These are phyloP conservation scores for Calonectria hongkongensis DNA, from an alignment of 2,329 filamentous ascomycete genomes.

Conservation along the genomic window DNA sequence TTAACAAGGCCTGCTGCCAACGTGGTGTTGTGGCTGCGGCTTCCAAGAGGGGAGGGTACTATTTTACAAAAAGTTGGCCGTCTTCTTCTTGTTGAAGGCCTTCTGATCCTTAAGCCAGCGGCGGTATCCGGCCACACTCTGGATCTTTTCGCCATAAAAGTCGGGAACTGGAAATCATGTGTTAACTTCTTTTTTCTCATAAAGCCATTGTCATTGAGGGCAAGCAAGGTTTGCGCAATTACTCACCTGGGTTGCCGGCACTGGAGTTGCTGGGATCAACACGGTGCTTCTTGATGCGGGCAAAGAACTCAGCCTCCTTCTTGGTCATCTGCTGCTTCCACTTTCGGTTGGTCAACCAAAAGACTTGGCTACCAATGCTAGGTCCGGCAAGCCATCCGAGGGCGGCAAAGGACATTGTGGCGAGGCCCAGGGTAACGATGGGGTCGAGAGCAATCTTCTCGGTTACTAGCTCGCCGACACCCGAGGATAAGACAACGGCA, in stretches of 20 bases:
- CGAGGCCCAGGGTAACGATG: constrained; percentile 87
- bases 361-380: constrained; percentile 85
- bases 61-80: constrained; percentile 76
- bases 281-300: constrained; percentile 91
- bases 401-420: constrained; percentile 85
- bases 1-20: constrained; percentile 32
- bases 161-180: constrained; percentile 81
- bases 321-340: constrained; percentile 83
- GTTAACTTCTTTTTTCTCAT: constrained; percentile 44
- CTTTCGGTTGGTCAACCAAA: constrained; percentile 84
- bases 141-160: constrained; percentile 99
- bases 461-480: constrained; percentile 83
- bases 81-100: constrained; percentile 97
- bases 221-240: background rate
- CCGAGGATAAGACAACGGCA: constrained; percentile 79
- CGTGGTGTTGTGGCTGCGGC: constrained; percentile 28
- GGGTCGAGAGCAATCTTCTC: constrained; percentile 89
- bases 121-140: constrained; percentile 91
- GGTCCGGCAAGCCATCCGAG: constrained; percentile 93
- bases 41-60: constrained; percentile 14
- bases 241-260: constrained; percentile 85
- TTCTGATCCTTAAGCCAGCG: constrained; percentile 98
- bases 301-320: constrained; percentile 97
- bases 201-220: background rate
- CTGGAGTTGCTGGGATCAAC: constrained; percentile 94